Evolutionary conservation across 2,329 filamentous ascomycete genomes (phyloP), one percentile per base, ranked within the genome.

Genomic region (Bipolaris sorokiniana): DNA sequence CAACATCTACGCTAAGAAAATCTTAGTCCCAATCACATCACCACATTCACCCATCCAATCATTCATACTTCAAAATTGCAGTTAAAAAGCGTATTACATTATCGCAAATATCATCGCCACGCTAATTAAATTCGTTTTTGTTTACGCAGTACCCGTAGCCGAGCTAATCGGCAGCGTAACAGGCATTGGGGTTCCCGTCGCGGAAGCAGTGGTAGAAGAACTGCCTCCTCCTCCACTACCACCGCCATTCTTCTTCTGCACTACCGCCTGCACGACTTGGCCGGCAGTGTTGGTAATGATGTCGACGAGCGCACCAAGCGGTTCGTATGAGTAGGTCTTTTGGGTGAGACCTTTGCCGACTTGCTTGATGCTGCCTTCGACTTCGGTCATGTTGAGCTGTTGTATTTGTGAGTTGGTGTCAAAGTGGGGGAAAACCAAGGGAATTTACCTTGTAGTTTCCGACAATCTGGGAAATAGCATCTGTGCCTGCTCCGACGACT

Each of bases 211-310:
- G 9, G 58, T 18, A 2, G 44, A 57, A 11, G 53, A 48, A 31
- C 54, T 50, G 44, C 54, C 23, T 15, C 56, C 38, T 10, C 66
- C 63, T 18, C 70, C 56, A 5, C 63, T 58, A n/a, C 66, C 64
- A 18, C 70, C 59, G 9, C 66, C 62, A 6, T 36, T 63, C 51
- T 63, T 59, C 69, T 76, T 76, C 56, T 75, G 71, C 9, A 80
- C 78, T 4, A 71, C 71, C 9, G 83, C 83, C 62, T 83, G 80
- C 26, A 85, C 82, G 13, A 85, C 81, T 70, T 85, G 83, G 0
- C 83, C 82, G 1, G 82, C 79, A 1, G 79, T 68, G 66, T 86
- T 85, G 65, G 83, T 83, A 18, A 86, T 76, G 56, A 86, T 83
- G 54, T 86, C 80, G 13, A 86, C 81, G 54, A 86, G 67, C 2